Evolutionary conservation across 495 filamentous ascomycete species (phyloP).

Genomic region (Bombardia bombarda): DNA sequence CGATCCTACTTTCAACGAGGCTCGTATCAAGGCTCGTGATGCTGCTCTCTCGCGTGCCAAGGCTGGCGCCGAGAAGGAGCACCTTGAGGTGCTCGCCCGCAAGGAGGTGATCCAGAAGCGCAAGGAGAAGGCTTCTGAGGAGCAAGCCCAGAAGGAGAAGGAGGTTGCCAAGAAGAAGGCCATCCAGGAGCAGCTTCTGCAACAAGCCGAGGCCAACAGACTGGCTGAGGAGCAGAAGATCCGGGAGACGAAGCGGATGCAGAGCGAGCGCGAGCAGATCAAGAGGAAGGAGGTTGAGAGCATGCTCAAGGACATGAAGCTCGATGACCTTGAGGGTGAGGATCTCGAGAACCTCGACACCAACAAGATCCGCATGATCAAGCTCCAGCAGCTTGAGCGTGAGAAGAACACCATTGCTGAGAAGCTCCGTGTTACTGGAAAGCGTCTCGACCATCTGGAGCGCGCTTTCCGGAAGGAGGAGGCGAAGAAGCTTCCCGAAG

Average conservation of each 20-base stretch:
- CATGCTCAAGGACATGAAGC: constrained; percentile 89
- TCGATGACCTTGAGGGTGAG: constrained; percentile 72
- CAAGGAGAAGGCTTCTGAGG: constrained; percentile 84
- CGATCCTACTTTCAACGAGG: constrained; percentile 77
- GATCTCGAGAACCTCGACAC: constrained; percentile 75
- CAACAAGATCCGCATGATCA: constrained; percentile 83
- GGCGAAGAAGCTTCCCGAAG: constrained; percentile 77
- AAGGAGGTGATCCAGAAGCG: constrained; percentile 91
- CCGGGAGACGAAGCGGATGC: constrained; percentile 79
- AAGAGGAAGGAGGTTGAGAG: constrained; percentile 91
- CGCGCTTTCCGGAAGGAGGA: constrained; percentile 94
- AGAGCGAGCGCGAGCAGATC: constrained; percentile 84
- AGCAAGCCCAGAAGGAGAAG: constrained; percentile 77
- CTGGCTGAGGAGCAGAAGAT: constrained; percentile 84
- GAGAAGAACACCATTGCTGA: constrained; percentile 94
- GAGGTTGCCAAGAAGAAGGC: constrained; percentile 84
- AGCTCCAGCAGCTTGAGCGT: constrained; percentile 89
- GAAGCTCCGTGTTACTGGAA: constrained; percentile 81
- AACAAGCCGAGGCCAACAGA: constrained; percentile 80
- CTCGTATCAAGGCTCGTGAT: constrained; percentile 69
- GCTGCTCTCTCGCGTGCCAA: constrained; percentile 71
- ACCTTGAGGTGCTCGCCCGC: constrained; percentile 77
- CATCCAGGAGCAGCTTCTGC: constrained; percentile 72
- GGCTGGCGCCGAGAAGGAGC: constrained; percentile 84
- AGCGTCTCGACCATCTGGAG: constrained; percentile 96